Evolutionary conservation across 352 stramenopile species (phyloP).

Genomic region (Achlya hypogyna): DNA sequence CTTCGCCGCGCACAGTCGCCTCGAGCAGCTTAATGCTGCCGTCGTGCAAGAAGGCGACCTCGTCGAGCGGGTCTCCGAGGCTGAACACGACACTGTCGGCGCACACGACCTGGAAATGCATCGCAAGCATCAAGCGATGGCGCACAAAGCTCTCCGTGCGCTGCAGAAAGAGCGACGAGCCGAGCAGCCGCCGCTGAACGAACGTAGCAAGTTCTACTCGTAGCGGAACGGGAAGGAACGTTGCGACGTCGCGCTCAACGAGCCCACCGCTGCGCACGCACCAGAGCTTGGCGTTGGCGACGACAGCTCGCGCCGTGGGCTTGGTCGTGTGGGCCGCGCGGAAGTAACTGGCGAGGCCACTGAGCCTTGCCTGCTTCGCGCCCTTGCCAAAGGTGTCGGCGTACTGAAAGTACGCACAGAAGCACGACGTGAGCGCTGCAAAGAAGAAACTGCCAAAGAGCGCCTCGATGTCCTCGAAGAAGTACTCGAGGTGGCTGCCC

Average conservation of each 20-base stretch:
- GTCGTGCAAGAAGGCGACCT: conserved; percentile 10
- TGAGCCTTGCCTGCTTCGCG: conserved; percentile 13
- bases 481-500: conserved; percentile 20
- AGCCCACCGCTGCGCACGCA: conserved; percentile 12
- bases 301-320: conserved; percentile 5
- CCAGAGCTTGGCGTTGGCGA: conserved; percentile 20
- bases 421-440: conserved; percentile 19
- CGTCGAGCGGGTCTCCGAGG: background rate
- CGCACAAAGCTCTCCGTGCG: background rate
- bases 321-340: conserved; percentile 18
- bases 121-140: background rate
- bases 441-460: conserved; percentile 19
- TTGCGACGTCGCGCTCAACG: conserved; percentile 2
- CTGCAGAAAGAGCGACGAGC: background rate
- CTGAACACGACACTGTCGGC: background rate
- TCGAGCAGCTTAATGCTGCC: conserved; percentile 6
- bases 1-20: background rate
- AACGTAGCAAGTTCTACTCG: conserved; percentile 9
- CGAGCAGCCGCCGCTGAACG: background rate
- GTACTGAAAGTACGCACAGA: conserved; percentile 17
- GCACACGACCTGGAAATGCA: conserved; percentile 18
- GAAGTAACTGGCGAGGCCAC: conserved; percentile 15
- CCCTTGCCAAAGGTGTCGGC: conserved; percentile 16
- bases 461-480: conserved; percentile 18
- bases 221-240: conserved; percentile 10